Percentiles rank a stretch among this genome's conserved stretches.
These are phyloP conservation scores for Gypsophila paniculata DNA, from an alignment of 179 eudicot genomes.

Conservation along the genomic window DNA sequence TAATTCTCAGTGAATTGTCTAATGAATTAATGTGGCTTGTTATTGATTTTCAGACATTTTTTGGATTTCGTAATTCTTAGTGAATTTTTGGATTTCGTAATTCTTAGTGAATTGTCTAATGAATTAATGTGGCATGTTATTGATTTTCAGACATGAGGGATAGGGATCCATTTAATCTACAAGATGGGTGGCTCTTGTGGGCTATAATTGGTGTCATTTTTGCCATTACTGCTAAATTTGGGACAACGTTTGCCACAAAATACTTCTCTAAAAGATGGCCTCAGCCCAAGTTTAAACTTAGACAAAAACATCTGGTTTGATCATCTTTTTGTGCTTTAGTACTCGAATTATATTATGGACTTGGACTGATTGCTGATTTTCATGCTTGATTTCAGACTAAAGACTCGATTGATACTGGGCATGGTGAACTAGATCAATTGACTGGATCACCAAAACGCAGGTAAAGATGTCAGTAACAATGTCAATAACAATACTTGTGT, in stretches of 20 bases:
- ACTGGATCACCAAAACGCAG: conserved; percentile 67
- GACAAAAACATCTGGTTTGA: not conserved
- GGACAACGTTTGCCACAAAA: conserved; percentile 47
- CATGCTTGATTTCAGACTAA: conserved; percentile 48
- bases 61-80: too few relatives aligned
- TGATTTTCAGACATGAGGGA: conserved; percentile 48
- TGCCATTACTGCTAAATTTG: conserved; percentile 43
- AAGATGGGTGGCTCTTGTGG: conserved; percentile 76
- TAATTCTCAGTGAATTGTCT: not conserved
- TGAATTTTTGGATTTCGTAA: not conserved
- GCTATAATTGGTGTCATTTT: conserved; percentile 64
- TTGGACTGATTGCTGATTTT: not conserved
- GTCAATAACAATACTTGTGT: not conserved
- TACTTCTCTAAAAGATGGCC: conserved; percentile 11
- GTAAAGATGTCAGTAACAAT: too few relatives aligned
- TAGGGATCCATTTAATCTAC: conserved; percentile 58
- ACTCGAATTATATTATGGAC: not conserved
- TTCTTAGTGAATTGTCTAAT: not conserved
- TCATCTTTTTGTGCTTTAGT: not conserved
- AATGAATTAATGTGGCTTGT: not conserved
- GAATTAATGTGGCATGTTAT: not conserved
- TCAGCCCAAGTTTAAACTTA: not conserved
- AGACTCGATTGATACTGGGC: conserved; percentile 45
- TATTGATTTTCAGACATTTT: not conserved
- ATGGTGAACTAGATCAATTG: conserved; percentile 29